These are phyloP conservation scores for Populus ilicifolia DNA, from an alignment of 345 rosid species.

Conservation along the genomic window DNA sequence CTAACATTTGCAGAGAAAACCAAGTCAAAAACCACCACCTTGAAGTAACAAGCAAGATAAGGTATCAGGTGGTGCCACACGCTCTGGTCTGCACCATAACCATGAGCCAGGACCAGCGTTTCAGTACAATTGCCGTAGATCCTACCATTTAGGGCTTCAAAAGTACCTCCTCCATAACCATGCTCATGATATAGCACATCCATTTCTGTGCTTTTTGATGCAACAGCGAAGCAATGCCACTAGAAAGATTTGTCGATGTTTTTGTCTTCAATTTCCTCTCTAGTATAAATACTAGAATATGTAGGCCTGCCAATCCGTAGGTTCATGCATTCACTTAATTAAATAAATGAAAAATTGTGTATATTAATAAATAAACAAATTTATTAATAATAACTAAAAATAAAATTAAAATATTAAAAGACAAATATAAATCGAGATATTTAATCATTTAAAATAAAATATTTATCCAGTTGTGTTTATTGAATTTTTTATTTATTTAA, in stretches of 20 bases:
- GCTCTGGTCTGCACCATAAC: conserved; percentile 29
- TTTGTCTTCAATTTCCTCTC: background rate
- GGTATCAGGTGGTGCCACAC: conserved; percentile 27
- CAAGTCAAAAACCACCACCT: conserved; percentile 25
- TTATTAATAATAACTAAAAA: no score
- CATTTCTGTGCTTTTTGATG: background rate
- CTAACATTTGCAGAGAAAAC: conserved; percentile 27
- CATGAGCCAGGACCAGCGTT: conserved; percentile 33
- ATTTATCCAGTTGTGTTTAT: no score
- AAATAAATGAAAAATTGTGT: no score
- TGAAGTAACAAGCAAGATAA: conserved; percentile 26
- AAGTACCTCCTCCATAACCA: background rate
- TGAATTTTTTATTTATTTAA: no score
- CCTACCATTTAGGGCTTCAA: conserved; percentile 25
- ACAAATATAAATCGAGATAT: no score
- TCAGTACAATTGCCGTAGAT: conserved; percentile 29
- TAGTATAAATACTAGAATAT: background rate
- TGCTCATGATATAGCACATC: no score
- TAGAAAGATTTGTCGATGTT: background rate
- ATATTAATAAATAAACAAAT: fast-evolving
- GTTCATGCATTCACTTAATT: no score
- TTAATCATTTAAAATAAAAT: fast-evolving
- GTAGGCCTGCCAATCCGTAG: background rate
- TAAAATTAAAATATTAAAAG: no score
- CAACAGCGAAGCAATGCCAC: background rate